Percentiles rank a stretch among this genome's conserved stretches.
These are phyloP conservation scores for Paracorniculantispora psalliotae DNA, from an alignment of 2,329 filamentous ascomycete species.

Conservation along the genomic window DNA sequence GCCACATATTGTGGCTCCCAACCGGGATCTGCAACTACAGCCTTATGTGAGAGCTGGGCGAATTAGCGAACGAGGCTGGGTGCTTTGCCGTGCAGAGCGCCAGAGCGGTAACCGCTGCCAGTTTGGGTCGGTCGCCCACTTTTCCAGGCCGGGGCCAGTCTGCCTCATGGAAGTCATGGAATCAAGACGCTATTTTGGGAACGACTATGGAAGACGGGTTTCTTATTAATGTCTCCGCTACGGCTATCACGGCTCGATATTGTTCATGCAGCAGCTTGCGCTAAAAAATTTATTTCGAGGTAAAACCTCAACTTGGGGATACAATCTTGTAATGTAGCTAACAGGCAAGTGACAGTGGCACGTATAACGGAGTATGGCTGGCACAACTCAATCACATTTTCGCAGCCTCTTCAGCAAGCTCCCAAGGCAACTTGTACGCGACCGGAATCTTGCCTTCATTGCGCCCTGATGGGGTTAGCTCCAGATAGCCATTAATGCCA, in stretches of 20 bases:
- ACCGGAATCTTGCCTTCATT: neutral
- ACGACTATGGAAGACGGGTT: too few relatives aligned
- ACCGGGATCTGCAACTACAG: neutral
- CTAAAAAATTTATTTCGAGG: too few relatives aligned
- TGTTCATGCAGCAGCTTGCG: neutral
- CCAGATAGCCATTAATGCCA: neutral
- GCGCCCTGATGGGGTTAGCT: neutral
- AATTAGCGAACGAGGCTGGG: neutral
- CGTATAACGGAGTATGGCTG: too few relatives aligned
- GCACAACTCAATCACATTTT: neutral
- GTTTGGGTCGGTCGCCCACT: neutral
- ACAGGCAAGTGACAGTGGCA: too few relatives aligned
- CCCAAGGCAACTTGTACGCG: neutral
- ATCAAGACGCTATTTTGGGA: neutral
- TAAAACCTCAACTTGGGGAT: too few relatives aligned
- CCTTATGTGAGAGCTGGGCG: neutral
- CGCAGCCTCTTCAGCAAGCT: neutral
- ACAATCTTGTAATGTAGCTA: too few relatives aligned
- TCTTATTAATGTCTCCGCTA: neutral
- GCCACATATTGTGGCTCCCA: neutral
- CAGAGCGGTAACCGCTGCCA: neutral
- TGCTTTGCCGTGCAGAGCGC: neutral
- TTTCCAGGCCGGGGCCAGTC: neutral
- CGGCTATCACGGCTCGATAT: slow-evolving; percentile 1
- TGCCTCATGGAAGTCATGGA: neutral